phyloP scores from a whole-genome alignment of 306 rosid species.

The Prunus dulcis region DNA sequence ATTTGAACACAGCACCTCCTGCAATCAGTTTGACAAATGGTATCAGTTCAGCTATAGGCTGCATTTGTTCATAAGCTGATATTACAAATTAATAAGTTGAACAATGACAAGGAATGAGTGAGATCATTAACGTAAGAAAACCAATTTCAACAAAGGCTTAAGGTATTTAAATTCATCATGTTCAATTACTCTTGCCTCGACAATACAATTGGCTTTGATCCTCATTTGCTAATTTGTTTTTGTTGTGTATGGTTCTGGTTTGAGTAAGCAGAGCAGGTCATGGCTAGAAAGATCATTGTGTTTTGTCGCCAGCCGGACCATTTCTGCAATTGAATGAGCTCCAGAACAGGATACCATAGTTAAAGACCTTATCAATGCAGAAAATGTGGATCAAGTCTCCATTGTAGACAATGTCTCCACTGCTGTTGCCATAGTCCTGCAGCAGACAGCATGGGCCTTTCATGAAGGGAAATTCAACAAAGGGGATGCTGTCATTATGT shows the following conservation, averaged over 20 bases:
- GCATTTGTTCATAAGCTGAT: neutral
- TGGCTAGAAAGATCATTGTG: neutral
- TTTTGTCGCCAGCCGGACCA: slow-evolving; percentile 39
- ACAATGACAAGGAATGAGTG: neutral
- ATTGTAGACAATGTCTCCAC: slow-evolving; percentile 72
- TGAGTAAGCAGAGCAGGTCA: neutral
- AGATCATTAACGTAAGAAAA: neutral
- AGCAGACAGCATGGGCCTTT: slow-evolving; percentile 65
- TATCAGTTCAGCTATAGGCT: too few relatives aligned
- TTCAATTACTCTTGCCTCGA: neutral
- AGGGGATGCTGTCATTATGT: slow-evolving; percentile 70
- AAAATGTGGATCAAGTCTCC: slow-evolving; percentile 24
- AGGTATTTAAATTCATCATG: neutral
- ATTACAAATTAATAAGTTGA: neutral
- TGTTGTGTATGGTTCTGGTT: neutral
- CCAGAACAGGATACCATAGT: slow-evolving; percentile 27
- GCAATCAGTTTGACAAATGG: too few relatives aligned
- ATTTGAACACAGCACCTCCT: too few relatives aligned
- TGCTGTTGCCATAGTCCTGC: slow-evolving; percentile 60
- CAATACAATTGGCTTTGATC: neutral
- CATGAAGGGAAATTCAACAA: slow-evolving; percentile 54
- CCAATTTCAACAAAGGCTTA: neutral
- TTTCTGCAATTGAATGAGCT: slow-evolving; percentile 47
- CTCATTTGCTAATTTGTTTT: neutral
- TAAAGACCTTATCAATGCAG: slow-evolving; percentile 47